phyloP scores from a whole-genome alignment of 345 rosid genomes.

The Mercurialis annua region DNA sequence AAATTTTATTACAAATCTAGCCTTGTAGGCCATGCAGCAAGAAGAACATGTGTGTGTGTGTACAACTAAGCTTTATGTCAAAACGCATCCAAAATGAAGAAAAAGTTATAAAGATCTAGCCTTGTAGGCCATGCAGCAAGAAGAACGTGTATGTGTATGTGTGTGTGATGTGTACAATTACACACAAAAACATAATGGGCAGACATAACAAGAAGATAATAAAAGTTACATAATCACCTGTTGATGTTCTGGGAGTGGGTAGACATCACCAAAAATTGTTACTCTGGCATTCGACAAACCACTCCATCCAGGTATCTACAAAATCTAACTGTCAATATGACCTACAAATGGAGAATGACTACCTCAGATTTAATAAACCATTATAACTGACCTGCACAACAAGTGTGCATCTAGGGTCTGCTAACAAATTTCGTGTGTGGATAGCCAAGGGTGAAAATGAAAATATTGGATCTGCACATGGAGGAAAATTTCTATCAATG shows the following conservation, averaged over 20 bases:
- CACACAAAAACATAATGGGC: no score
- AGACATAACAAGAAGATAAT: neutral
- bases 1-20: no score
- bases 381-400: conserved; percentile 76
- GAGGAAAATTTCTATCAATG: conserved; percentile 1
- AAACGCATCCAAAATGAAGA: neutral
- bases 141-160: no score
- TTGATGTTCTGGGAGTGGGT: conserved; percentile 79
- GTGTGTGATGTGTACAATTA: no score
- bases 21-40: neutral
- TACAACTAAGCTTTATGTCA: neutral
- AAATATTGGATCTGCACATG: conserved; percentile 76
- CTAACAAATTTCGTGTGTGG: conserved; percentile 84
- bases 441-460: conserved; percentile 95
- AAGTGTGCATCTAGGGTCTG: conserved; percentile 90
- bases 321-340: conserved; percentile 31
- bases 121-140: neutral
- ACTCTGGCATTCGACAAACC: conserved; percentile 97
- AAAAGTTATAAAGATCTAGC: neutral
- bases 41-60: neutral
- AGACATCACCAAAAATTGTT: conserved; percentile 87
- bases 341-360: conserved; percentile 15
- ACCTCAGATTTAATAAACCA: conserved; percentile 3
- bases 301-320: conserved; percentile 95
- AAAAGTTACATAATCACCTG: conserved; percentile 44